Conservation (phyloP, 768 basidiomycete genomes). For the Suillus plorans region DNA sequence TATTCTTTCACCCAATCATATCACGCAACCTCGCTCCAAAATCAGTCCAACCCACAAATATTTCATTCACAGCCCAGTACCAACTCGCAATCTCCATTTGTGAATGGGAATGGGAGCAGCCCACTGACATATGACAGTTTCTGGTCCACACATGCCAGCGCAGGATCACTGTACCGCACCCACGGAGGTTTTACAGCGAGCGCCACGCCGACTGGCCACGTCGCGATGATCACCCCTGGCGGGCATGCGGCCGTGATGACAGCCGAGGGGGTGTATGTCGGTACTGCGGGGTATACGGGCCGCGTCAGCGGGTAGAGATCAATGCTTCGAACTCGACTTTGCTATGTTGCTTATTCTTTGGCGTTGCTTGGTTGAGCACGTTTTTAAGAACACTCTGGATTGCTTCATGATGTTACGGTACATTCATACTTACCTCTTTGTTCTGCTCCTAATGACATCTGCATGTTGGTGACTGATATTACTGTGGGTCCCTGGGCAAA, state of each 20-base stretch:
- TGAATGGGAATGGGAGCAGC: constrained; percentile 10
- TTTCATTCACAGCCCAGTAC: neutral
- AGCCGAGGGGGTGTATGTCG: constrained; percentile 32
- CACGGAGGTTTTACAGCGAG: constrained; percentile 29
- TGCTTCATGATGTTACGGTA: constrained; percentile 2
- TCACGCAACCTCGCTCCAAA: constrained; percentile 3
- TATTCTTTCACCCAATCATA: constrained; percentile 8
- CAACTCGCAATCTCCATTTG: constrained; percentile 26
- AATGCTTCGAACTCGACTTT: neutral
- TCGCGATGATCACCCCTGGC: constrained; percentile 33
- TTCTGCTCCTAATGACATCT: neutral
- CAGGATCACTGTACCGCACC: constrained; percentile 30
- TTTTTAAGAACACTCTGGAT: neutral
- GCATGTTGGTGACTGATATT: neutral
- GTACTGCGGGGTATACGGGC: constrained; percentile 16
- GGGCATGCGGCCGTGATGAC: constrained; percentile 32
- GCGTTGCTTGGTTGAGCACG: neutral
- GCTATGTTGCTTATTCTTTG: neutral
- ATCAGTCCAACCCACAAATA: constrained; percentile 8
- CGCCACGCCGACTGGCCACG: constrained; percentile 23
- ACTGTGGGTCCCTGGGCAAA: neutral
- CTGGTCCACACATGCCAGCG: constrained; percentile 54
- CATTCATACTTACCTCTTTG: neutral
- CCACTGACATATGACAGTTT: constrained; percentile 62
- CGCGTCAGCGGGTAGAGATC: neutral